Conservation (phyloP, 2,329 filamentous ascomycete species). For the Periglandula ipomoeae region DNA sequence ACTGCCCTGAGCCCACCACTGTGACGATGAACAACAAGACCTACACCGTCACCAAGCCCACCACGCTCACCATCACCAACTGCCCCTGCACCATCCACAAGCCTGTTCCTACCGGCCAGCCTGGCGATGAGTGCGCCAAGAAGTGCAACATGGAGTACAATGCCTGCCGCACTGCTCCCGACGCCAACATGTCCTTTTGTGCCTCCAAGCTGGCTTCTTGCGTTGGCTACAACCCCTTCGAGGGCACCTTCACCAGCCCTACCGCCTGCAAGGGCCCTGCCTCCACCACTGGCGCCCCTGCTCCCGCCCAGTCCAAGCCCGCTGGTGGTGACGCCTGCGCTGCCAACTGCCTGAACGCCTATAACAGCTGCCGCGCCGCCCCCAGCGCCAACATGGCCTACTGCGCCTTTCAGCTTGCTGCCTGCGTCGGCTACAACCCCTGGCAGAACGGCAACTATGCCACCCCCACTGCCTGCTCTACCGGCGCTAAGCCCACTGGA, state of each 20-base stretch:
- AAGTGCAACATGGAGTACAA: constrained; percentile 12
- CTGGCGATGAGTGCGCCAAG: constrained; percentile 11
- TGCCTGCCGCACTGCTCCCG: constrained; percentile 12
- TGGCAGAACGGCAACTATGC: constrained; percentile 10
- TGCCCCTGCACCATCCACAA: constrained; percentile 40
- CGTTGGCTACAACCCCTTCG: constrained; percentile 18
- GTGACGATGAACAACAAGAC: constrained; percentile 40
- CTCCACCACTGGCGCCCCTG: background rate
- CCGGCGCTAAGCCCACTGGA: background rate
- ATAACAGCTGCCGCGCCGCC: background rate
- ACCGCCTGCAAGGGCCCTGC: constrained; percentile 10
- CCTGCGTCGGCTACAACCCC: constrained; percentile 17
- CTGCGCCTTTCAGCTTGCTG: constrained; percentile 15
- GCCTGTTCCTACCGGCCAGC: constrained; percentile 3
- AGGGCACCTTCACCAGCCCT: constrained; percentile 8
- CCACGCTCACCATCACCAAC: constrained; percentile 45
- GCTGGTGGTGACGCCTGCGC: background rate
- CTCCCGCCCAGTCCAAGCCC: background rate
- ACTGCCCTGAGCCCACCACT: constrained; percentile 39
- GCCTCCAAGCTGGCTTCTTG: constrained; percentile 16
- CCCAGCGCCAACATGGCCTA: constrained; percentile 13
- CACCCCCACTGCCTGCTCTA: constrained; percentile 9
- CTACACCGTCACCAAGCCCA: constrained; percentile 45
- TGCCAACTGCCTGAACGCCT: background rate
- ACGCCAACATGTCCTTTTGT: constrained; percentile 16